phyloP scores from a whole-genome alignment of 1,284 basidiomycete species.

The Boletus albobrunnescens region DNA sequence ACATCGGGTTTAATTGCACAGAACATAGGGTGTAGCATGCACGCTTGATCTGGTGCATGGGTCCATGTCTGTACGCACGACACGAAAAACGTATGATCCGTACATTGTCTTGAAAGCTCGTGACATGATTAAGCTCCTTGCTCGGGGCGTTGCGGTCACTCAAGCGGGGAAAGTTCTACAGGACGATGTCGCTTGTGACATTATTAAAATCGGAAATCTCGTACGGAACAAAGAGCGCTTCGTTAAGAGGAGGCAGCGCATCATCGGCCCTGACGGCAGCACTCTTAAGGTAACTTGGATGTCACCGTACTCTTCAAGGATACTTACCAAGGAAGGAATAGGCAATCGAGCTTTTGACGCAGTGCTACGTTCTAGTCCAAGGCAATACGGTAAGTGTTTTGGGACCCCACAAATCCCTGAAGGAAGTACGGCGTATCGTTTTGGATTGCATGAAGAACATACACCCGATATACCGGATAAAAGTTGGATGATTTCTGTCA shows the following conservation, averaged over 20 bases:
- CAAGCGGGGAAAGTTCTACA: conserved; percentile 91
- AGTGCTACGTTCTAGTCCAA: conserved; percentile 97
- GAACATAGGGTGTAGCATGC: conserved; percentile 75
- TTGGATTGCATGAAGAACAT: conserved; percentile 99
- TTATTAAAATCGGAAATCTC: conserved; percentile 95
- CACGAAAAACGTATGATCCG: conserved; percentile 95
- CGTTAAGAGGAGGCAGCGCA: conserved; percentile 92
- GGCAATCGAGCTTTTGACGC: conserved; percentile 96
- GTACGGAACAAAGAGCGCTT: conserved; percentile 97
- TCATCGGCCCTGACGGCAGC: conserved; percentile 95
- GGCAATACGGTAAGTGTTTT: conserved; percentile 98
- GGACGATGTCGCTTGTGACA: conserved; percentile 90
- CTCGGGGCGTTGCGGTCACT: conserved; percentile 80
- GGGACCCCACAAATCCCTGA: conserved; percentile 93
- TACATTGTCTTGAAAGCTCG: conserved; percentile 95
- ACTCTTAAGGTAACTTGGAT: conserved; percentile 75
- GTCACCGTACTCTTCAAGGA: not conserved
- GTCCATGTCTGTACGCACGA: conserved; percentile 96
- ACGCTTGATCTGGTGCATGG: conserved; percentile 95
- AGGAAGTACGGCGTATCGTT: conserved; percentile 93
- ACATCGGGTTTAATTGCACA: conserved; percentile 1
- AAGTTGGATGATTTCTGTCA: conserved; percentile 46
- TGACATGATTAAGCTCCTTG: conserved; percentile 93
- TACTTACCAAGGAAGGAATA: conserved; percentile 33
- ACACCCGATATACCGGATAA: conserved; percentile 99